Conservation (phyloP, 2,329 filamentous ascomycete genomes). For the Cladosporium sp. region DNA sequence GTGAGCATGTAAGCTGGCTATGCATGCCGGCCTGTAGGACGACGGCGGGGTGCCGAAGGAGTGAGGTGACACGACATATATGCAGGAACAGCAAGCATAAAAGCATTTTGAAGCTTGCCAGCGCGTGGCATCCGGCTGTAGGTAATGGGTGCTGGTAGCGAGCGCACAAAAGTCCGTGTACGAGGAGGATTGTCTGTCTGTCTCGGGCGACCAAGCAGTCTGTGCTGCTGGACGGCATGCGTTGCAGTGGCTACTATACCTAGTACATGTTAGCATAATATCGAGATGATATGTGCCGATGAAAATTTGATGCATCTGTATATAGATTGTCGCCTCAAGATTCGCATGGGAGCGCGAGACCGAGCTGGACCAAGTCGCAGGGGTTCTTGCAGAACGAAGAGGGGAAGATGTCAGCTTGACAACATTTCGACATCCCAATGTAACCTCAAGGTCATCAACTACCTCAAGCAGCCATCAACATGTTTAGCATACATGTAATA, state of each 20-base stretch:
- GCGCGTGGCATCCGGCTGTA: not conserved
- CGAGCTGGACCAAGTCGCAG: not conserved
- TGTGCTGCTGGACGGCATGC: not conserved
- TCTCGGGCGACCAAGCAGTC: not conserved
- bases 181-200: not conserved
- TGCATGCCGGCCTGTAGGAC: slow-evolving; percentile 3
- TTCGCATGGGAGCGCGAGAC: not conserved
- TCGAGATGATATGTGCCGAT: not conserved
- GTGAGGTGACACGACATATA: not conserved
- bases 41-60: slow-evolving; percentile 4
- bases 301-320: not conserved
- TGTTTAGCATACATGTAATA: not conserved
- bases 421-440: not conserved
- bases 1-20: not conserved
- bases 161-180: not conserved
- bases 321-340: not conserved
- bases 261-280: not conserved
- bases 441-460: not conserved
- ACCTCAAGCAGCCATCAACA: not conserved
- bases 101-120: slow-evolving; percentile 9
- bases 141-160: too few relatives aligned
- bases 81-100: slow-evolving; percentile 11
- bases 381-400: not conserved
- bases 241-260: not conserved
- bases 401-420: not conserved